Evolutionary conservation across 768 basidiomycete species (phyloP).

Genomic region (Austroboletus eburneus): DNA sequence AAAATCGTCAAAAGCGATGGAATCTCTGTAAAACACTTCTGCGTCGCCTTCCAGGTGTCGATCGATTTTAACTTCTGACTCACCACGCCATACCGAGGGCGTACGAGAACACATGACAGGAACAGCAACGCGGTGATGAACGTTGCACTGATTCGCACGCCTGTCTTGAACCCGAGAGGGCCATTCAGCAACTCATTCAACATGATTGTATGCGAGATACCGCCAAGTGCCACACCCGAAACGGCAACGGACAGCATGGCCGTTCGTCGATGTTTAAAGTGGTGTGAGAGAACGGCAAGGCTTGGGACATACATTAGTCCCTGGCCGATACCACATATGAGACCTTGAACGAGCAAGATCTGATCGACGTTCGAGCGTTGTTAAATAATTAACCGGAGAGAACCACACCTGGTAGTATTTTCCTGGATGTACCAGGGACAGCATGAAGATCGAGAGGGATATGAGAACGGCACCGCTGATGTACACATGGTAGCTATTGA

Average conservation of each 20-base stretch:
- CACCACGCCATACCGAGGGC: slow-evolving; percentile 25
- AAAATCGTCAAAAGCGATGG: slow-evolving; percentile 24
- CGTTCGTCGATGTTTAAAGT: slow-evolving; percentile 39
- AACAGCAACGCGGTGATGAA: slow-evolving; percentile 36
- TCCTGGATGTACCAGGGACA: slow-evolving; percentile 34
- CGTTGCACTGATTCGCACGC: slow-evolving; percentile 37
- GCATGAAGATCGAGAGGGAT: slow-evolving; percentile 34
- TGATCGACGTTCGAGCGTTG: slow-evolving; percentile 8
- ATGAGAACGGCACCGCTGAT: slow-evolving; percentile 26
- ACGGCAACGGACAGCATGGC: slow-evolving; percentile 43
- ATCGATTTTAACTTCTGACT: background rate
- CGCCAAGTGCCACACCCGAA: slow-evolving; percentile 51
- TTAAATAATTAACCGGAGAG: background rate
- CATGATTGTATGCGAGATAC: slow-evolving; percentile 55
- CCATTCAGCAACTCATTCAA: slow-evolving; percentile 46
- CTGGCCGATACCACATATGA: slow-evolving; percentile 38
- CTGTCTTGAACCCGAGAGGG: slow-evolving; percentile 40
- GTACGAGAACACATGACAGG: slow-evolving; percentile 36
- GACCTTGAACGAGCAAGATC: slow-evolving; percentile 43
- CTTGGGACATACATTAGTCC: slow-evolving; percentile 46
- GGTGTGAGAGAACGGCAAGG: slow-evolving; percentile 40
- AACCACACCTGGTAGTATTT: slow-evolving; percentile 32
- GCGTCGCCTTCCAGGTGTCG: slow-evolving; percentile 15
- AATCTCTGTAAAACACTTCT: slow-evolving; percentile 22
- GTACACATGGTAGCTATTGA: slow-evolving; percentile 11